Conservation (phyloP, 768 basidiomycete genomes). For the Collybia mongolica region DNA sequence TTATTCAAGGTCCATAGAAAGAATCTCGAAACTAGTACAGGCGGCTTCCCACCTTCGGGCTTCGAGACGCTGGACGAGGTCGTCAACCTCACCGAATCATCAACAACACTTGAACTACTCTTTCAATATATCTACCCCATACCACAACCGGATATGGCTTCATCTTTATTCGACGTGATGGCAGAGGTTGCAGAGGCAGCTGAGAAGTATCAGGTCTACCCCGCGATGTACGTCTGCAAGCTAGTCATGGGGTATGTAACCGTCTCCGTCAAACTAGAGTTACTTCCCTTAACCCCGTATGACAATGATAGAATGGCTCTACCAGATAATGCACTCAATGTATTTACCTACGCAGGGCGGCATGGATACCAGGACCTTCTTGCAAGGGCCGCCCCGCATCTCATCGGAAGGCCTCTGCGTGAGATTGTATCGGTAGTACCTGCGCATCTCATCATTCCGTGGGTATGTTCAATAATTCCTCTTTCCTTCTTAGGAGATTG, state of each 20-base stretch:
- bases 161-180: background rate
- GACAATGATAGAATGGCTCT: background rate
- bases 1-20: constrained; percentile 9
- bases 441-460: background rate
- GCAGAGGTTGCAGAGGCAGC: constrained; percentile 4
- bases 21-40: constrained; percentile 3
- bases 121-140: constrained; percentile 9
- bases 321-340: background rate
- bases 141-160: constrained; percentile 7
- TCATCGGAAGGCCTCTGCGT: background rate
- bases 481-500: too few relatives aligned
- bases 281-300: too few relatives aligned
- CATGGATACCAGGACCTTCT: background rate
- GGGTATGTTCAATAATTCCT: background rate
- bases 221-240: constrained; percentile 8
- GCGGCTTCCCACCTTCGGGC: background rate
- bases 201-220: constrained; percentile 8
- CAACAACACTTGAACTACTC: constrained; percentile 1
- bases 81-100: background rate
- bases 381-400: background rate
- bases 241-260: constrained; percentile 5
- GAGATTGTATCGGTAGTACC: background rate
- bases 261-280: too few relatives aligned
- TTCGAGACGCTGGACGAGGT: background rate
- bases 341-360: background rate